These are phyloP conservation scores for Salvia sclarea DNA, from an alignment of 305 asterid species.

Conservation along the genomic window DNA sequence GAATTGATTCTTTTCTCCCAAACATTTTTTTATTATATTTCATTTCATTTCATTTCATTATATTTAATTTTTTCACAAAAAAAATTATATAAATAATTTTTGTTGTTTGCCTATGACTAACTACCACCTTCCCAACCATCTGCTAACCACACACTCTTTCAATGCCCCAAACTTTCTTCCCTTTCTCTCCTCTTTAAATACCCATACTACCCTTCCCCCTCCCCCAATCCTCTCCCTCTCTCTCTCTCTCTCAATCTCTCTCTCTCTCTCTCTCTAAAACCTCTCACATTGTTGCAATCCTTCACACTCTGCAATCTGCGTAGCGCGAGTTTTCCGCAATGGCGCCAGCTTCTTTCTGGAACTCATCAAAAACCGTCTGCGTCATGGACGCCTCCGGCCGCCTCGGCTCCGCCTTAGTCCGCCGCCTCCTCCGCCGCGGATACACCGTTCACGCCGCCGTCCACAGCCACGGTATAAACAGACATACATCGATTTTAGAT, in stretches of 20 bases:
- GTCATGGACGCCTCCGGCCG: conserved; percentile 90
- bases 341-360: conserved; percentile 43
- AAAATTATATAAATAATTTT: not conserved
- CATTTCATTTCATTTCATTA: too few species aligned
- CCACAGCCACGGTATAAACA: conserved; percentile 56
- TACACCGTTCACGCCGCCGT: conserved; percentile 88
- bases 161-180: conserved; percentile 31
- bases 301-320: not conserved
- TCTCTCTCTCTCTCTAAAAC: conserved; percentile 1
- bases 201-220: conserved; percentile 18
- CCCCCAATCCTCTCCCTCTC: conserved; percentile 3
- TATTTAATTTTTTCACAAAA: too few species aligned
- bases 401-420: conserved; percentile 69
- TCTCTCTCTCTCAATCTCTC: conserved; percentile 11
- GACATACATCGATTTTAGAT: too few species aligned
- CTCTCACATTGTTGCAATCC: not conserved
- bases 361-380: conserved; percentile 56
- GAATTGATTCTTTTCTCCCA: too few species aligned
- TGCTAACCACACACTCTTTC: conserved; percentile 52
- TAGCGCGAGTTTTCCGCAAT: conserved; percentile 5
- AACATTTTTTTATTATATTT: too few species aligned
- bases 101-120: conserved; percentile 29
- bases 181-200: conserved; percentile 33
- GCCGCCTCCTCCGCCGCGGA: conserved; percentile 60
- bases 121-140: conserved; percentile 58